A percentile compares a stretch with the other conserved stretches of the same genome.
phyloP scores from a whole-genome alignment of 352 stramenopile genomes.

The Hyaloperonospora arabidopsidis region DNA sequence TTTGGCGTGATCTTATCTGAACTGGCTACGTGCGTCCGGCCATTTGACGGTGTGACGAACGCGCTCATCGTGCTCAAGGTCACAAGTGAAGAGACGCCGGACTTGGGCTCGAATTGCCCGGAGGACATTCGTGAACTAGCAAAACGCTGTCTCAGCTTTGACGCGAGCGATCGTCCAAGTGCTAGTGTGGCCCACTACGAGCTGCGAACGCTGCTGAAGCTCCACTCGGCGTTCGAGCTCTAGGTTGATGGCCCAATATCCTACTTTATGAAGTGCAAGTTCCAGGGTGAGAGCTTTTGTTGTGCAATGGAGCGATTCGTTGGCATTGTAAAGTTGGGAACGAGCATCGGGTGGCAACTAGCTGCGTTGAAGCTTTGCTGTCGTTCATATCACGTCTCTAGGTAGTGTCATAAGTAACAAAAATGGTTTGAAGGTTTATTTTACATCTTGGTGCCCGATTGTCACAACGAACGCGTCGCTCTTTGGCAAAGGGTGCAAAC shows the following conservation, averaged over 20 bases:
- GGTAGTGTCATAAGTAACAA: too few species aligned
- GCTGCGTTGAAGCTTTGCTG: too few species aligned
- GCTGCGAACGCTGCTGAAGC: conserved; percentile 60
- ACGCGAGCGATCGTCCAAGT: conserved; percentile 52
- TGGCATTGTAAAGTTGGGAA: too few species aligned
- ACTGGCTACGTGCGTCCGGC: conserved; percentile 53
- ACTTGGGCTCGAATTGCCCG: conserved; percentile 47
- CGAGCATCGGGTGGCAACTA: too few species aligned
- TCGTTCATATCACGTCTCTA: too few species aligned
- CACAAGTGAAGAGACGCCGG: conserved; percentile 57
- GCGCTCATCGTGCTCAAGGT: conserved; percentile 69
- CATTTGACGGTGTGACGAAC: conserved; percentile 65
- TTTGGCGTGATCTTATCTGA: conserved; percentile 77
- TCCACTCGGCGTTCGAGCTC: conserved; percentile 50
- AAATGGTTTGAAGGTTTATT: too few species aligned
- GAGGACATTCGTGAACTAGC: conserved; percentile 60
- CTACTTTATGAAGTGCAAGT: too few species aligned
- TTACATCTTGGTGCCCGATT: too few species aligned
- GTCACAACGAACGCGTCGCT: too few species aligned
- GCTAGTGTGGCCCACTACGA: conserved; percentile 72
- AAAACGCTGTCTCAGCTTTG: conserved; percentile 54
- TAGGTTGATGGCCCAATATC: conserved; percentile 35
- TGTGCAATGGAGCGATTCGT: too few species aligned
- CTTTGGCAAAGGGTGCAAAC: too few species aligned
- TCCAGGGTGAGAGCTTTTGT: conserved; percentile 15